Evolutionary conservation across 768 basidiomycete species (phyloP), one percentile per base, ranked within the genome.

Genomic region (Nidularia sp.): DNA sequence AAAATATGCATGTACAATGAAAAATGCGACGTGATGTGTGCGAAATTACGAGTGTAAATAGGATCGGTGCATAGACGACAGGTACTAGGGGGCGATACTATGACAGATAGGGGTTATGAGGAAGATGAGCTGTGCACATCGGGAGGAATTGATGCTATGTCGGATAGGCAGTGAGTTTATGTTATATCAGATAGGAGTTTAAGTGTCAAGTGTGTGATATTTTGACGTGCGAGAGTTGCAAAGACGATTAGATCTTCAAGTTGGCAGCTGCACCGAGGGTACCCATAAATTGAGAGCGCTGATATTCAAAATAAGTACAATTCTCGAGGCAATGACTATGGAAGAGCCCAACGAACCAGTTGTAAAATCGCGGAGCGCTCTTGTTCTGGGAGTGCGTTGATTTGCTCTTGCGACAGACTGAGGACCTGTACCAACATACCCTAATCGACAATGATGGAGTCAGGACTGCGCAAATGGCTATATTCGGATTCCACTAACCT

Each of bases 401-500:
- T 89, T 66, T 96, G 93, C 44, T 90, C 92, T 45, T 76, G 84
- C 1, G 88, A 86, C 63, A 98, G 67, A 54, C 76, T 80, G 33
- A 98, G 71, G 0, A 98, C 93, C 71, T 94, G 93, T 68, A 92
- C 78, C 49, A 97, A 65, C 85, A 96, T 89, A 34, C 80, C 78
- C 90, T 89, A 59, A 25, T 25, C 25, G 25, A 25, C 25, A 25
- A 25, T 25, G 25, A 25, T 25, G 25, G 25, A 25, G 3, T 25
- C 25, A 25, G 25, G 25, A 25, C 25, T 25, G 25, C 25, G 25
- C 25, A 25, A 25, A 25, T 25, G 25, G 25, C 25, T 25, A 25
- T 25, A 25, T 25, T 25, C 25, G 25, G 25, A 25, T 25, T 25
- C 25, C 34, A 60, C 66, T 55, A 50, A 70, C 66, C 45, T 81